A percentile compares a stretch with the other conserved stretches of the same genome.
These are phyloP conservation scores for Aspergillus texensis DNA, from an alignment of 2,329 filamentous ascomycete genomes.

Conservation along the genomic window DNA sequence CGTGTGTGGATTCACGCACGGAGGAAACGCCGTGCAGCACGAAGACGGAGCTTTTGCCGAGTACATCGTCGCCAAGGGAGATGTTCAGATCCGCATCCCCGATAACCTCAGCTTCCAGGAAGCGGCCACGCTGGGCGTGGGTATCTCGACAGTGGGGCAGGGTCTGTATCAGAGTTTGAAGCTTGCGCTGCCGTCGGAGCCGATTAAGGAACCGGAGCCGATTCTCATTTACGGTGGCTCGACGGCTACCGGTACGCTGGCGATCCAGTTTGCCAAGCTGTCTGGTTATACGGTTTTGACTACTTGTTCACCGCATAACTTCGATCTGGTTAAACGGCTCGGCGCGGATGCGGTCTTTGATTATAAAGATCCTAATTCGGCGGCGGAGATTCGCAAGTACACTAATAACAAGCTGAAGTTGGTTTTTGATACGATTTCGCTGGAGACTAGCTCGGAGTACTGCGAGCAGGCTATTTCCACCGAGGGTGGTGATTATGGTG, in stretches of 20 bases:
- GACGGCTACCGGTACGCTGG: conserved; percentile 40
- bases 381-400: conserved; percentile 30
- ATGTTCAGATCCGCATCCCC: conserved; percentile 51
- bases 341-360: conserved; percentile 40
- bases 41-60: conserved; percentile 59
- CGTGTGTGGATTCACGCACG: conserved; percentile 55
- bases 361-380: conserved; percentile 27
- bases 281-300: conserved; percentile 35
- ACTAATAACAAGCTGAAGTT: conserved; percentile 35
- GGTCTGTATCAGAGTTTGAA: conserved; percentile 38
- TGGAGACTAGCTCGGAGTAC: conserved; percentile 27
- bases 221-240: conserved; percentile 45
- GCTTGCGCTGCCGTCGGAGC: conserved; percentile 29
- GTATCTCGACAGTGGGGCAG: conserved; percentile 56
- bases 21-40: conserved; percentile 41
- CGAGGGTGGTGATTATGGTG: conserved; percentile 31
- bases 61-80: conserved; percentile 55
- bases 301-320: conserved; percentile 38
- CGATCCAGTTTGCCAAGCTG: conserved; percentile 44
- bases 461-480: conserved; percentile 37
- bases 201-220: conserved; percentile 17
- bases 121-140: conserved; percentile 55
- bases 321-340: conserved; percentile 32
- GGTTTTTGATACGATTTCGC: conserved; percentile 39
- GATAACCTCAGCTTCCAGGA: conserved; percentile 54